A percentile compares a stretch with the other conserved stretches of the same genome.
phyloP scores from a whole-genome alignment of 2,329 filamentous ascomycete species.

The Colletotrichum higginsianum region DNA sequence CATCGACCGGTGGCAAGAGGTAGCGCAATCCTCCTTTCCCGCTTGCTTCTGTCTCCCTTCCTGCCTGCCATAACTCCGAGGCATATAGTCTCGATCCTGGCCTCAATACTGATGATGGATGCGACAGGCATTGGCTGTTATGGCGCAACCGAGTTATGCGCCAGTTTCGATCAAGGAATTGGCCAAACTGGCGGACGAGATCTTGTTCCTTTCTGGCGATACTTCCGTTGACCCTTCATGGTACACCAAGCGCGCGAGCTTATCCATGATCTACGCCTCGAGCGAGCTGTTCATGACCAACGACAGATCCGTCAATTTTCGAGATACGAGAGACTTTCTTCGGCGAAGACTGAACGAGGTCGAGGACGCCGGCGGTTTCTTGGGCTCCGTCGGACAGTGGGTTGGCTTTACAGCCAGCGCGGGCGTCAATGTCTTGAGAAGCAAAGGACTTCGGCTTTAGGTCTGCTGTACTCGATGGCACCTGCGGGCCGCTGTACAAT shows the following conservation, averaged over 20 bases:
- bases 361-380: constrained; percentile 71
- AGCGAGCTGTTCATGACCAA: constrained; percentile 96
- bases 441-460: constrained; percentile 87
- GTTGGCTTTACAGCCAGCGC: constrained; percentile 85
- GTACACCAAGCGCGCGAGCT: constrained; percentile 78
- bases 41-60: too few species aligned
- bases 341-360: constrained; percentile 81
- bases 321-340: constrained; percentile 85
- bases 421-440: constrained; percentile 85
- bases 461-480: neutral
- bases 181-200: constrained; percentile 88
- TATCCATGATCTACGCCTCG: constrained; percentile 75
- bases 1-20: constrained; percentile 88
- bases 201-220: constrained; percentile 90
- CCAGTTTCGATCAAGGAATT: constrained; percentile 84
- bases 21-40: constrained; percentile 57
- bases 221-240: constrained; percentile 85
- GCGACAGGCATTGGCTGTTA: constrained; percentile 84
- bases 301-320: constrained; percentile 80
- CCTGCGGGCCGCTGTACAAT: neutral
- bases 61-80: neutral
- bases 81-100: neutral
- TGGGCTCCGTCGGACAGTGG: constrained; percentile 81
- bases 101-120: constrained; percentile 6
- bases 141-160: constrained; percentile 87